These are phyloP conservation scores for Plantago ovata DNA, from an alignment of 257 asterid species.

Conservation along the genomic window DNA sequence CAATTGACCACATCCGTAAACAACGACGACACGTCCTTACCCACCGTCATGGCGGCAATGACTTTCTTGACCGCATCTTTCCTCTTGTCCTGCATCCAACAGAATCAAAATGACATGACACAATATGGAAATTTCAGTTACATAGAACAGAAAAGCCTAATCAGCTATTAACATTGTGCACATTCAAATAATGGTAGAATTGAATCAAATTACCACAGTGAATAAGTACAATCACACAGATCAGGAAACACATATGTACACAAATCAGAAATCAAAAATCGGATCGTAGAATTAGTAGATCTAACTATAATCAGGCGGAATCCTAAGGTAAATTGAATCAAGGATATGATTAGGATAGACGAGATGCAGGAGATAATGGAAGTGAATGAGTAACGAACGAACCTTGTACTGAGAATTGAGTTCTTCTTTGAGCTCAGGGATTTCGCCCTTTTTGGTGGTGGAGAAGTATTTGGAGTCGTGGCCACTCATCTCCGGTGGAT, in stretches of 20 bases:
- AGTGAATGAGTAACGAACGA: conserved; percentile 6
- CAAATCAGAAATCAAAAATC: conserved; percentile 20
- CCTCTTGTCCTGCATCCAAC: conserved; percentile 76
- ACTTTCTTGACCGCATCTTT: conserved; percentile 99
- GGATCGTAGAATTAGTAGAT: conserved; percentile 31
- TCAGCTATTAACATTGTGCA: too few relatives aligned
- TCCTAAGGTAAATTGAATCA: conserved; percentile 16
- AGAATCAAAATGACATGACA: too few relatives aligned
- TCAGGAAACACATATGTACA: conserved; percentile 10
- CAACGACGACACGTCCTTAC: conserved; percentile 95
- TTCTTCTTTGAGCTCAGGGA: conserved; percentile 99
- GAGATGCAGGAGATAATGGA: background rate
- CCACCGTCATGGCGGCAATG: conserved; percentile 99
- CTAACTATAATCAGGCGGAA: conserved; percentile 30
- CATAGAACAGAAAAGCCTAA: too few relatives aligned
- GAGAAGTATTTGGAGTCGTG: conserved; percentile 98
- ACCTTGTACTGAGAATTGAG: conserved; percentile 99
- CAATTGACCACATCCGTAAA: conserved; percentile 99
- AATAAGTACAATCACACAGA: conserved; percentile 9
- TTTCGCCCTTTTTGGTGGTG: conserved; percentile 98
- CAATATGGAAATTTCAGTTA: too few relatives aligned
- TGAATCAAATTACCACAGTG: conserved; percentile 16
- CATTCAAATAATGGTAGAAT: background rate
- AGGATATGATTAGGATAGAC: background rate
- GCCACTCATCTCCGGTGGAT: conserved; percentile 65